Conservation (phyloP, 371 early-diverging fungal species). For the Mortierella sp. region DNA sequence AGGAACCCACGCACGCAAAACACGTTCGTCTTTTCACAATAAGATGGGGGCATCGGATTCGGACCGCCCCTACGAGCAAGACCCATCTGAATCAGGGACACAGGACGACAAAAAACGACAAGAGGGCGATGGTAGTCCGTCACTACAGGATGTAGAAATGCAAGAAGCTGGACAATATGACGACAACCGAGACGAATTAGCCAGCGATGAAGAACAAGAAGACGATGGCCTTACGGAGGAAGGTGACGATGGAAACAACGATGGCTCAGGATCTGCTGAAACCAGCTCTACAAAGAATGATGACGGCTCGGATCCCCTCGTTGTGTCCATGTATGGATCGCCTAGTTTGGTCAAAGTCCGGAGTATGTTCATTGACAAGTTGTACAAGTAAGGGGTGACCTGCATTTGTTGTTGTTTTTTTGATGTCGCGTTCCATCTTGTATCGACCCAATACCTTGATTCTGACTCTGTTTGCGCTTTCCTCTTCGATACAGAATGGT, state of each 20-base stretch:
- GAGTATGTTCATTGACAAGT: conserved; percentile 56
- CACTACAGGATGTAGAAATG: conserved; percentile 2
- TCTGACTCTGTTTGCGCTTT: neutral
- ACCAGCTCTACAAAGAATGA: conserved; percentile 52
- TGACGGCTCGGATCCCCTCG: conserved; percentile 35
- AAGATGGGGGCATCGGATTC: conserved; percentile 2
- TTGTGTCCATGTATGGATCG: conserved; percentile 46
- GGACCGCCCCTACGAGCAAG: conserved; percentile 8
- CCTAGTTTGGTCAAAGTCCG: conserved; percentile 47
- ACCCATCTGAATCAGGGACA: neutral
- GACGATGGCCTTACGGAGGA: conserved; percentile 40
- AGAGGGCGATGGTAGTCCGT: conserved; percentile 6
- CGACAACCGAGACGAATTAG: conserved; percentile 26
- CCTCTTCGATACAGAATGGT: neutral
- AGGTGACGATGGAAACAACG: conserved; percentile 39
- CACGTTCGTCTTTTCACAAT: conserved; percentile 12
- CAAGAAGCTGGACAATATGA: conserved; percentile 7
- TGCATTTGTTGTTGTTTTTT: neutral
- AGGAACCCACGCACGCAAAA: conserved; percentile 2
- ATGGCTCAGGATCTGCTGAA: conserved; percentile 38
- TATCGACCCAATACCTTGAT: neutral
- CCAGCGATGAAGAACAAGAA: conserved; percentile 41
- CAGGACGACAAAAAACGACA: conserved; percentile 4
- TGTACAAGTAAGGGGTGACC: conserved; percentile 47
- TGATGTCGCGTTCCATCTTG: neutral